Conservation (phyloP, 345 rosid species). For the Acer campestre region DNA sequence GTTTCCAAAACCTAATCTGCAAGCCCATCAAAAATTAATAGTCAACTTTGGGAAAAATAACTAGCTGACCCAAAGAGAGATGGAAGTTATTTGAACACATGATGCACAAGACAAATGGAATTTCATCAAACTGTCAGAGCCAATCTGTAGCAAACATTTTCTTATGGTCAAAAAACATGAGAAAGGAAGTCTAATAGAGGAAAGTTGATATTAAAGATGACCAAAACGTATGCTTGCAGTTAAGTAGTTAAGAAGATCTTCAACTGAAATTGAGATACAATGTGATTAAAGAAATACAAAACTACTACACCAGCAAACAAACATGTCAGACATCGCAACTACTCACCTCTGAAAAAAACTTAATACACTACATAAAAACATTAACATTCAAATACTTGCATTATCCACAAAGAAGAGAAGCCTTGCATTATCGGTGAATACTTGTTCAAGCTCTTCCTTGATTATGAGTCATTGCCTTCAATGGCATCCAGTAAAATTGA, state of each 20-base stretch:
- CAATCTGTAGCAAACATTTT: not conserved
- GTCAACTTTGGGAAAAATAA: too few species aligned
- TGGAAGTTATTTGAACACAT: not conserved
- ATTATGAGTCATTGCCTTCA: too few species aligned
- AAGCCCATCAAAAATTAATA: not conserved
- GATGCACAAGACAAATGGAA: not conserved
- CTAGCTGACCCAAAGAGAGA: too few species aligned
- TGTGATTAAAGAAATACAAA: not conserved
- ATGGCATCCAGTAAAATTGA: too few species aligned
- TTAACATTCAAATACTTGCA: too few species aligned
- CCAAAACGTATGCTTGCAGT: not conserved
- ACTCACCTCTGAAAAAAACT: constrained; percentile 48
- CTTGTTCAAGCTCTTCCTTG: too few species aligned
- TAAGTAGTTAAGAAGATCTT: too few species aligned
- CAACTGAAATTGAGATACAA: not conserved
- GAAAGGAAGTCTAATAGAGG: not conserved
- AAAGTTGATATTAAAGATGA: not conserved
- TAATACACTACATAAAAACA: too few species aligned
- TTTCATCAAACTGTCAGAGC: not conserved
- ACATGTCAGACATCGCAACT: constrained; percentile 7
- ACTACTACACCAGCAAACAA: not conserved
- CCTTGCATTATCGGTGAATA: too few species aligned
- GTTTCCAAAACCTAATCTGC: not conserved
- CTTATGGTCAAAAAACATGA: not conserved
- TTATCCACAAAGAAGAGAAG: too few species aligned